These are phyloP conservation scores for Rhododendron vialii DNA, from an alignment of 148 eudicot species.

Conservation along the genomic window DNA sequence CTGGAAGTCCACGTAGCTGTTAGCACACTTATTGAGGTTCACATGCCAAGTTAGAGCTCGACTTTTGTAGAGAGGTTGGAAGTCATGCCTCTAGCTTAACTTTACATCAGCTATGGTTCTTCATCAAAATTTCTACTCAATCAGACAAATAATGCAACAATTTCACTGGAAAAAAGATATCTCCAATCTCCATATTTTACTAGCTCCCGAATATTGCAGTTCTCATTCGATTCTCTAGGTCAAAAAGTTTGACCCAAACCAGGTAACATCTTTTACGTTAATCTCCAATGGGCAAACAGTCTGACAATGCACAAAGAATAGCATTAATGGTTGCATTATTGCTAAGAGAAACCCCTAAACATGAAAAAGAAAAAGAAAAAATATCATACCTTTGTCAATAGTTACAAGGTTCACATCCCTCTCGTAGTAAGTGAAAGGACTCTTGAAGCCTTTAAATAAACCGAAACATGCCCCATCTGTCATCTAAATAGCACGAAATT, in stretches of 20 bases:
- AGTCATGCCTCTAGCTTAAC: neutral
- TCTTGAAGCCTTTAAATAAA: conserved; percentile 45
- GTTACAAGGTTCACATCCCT: conserved; percentile 42
- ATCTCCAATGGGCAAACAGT: neutral
- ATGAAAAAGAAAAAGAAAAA: neutral
- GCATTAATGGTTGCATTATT: neutral
- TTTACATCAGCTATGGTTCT: neutral
- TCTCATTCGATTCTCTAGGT: neutral
- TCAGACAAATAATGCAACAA: neutral
- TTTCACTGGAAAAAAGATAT: neutral
- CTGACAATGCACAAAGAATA: neutral
- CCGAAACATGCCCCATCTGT: conserved; percentile 46
- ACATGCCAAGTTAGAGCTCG: neutral
- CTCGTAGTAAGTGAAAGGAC: conserved; percentile 39
- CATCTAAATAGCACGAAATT: conserved; percentile 29
- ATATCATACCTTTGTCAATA: conserved; percentile 53
- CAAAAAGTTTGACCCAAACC: neutral
- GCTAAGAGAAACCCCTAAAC: neutral
- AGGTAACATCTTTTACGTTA: neutral
- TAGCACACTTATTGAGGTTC: neutral
- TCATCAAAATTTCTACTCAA: neutral
- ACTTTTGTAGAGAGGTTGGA: neutral
- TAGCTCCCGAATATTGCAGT: neutral
- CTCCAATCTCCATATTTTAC: neutral
- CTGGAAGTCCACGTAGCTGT: neutral